A percentile compares a stretch with the other conserved stretches of the same genome.
phyloP scores from a whole-genome alignment of 345 rosid genomes.

The Camelina hispida region DNA sequence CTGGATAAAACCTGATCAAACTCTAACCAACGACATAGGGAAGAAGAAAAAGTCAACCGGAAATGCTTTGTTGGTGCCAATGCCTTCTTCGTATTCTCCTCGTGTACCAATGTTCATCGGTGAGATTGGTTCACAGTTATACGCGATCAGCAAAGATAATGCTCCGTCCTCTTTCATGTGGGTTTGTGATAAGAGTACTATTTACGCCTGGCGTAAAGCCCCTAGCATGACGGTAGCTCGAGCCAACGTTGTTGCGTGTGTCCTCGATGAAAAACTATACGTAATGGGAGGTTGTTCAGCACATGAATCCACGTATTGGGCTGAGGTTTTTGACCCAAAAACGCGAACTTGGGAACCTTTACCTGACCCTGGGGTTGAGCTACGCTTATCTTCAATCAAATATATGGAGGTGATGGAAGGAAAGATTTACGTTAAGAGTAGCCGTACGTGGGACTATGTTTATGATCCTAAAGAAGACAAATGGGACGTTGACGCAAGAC shows the following conservation, averaged over 20 bases:
- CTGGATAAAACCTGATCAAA: background rate
- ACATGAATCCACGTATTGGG: background rate
- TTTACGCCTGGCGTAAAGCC: constrained; percentile 52
- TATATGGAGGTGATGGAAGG: background rate
- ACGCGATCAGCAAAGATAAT: background rate
- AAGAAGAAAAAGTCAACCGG: background rate
- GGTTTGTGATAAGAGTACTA: constrained; percentile 57
- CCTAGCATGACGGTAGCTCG: constrained; percentile 63
- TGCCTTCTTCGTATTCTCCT: background rate
- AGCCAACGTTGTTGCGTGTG: constrained; percentile 53
- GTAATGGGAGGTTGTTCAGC: constrained; percentile 44
- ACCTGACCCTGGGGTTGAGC: constrained; percentile 10
- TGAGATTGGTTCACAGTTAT: background rate
- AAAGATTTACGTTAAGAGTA: constrained; percentile 17
- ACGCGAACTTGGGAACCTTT: constrained; percentile 18
- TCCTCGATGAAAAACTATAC: constrained; percentile 53
- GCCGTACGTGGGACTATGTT: constrained; percentile 17
- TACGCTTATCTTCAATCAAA: background rate
- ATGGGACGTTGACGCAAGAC: background rate
- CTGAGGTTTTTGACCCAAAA: constrained; percentile 1
- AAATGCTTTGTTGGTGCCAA: background rate
- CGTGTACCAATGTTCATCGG: background rate
- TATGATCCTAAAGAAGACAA: background rate
- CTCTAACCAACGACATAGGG: background rate
- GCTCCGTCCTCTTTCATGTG: constrained; percentile 41